A percentile compares a stretch with the other conserved stretches of the same genome.
Conservation (phyloP, 352 stramenopile genomes). For the Phytophthora megakarya region DNA sequence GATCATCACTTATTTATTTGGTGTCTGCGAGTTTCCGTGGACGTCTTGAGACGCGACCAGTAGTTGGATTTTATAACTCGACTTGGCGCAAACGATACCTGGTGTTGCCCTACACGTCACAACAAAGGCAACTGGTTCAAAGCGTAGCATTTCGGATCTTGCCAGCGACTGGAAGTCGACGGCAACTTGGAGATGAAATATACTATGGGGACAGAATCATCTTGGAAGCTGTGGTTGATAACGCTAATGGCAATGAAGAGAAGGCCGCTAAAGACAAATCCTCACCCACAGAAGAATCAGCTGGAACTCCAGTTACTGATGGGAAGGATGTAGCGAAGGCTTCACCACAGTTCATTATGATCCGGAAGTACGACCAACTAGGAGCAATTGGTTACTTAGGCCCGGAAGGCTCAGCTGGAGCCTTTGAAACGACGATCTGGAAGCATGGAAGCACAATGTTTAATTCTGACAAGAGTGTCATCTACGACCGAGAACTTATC, state of each 20-base stretch:
- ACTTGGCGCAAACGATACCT: conserved; percentile 86
- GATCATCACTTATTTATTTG: conserved; percentile 70
- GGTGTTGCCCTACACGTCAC: conserved; percentile 72
- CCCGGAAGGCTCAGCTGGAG: conserved; percentile 70
- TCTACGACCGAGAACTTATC: conserved; percentile 80
- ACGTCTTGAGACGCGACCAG: conserved; percentile 71
- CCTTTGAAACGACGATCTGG: conserved; percentile 86
- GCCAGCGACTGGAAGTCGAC: conserved; percentile 56
- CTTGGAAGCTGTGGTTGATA: conserved; percentile 55
- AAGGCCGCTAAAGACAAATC: conserved; percentile 22
- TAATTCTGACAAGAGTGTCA: conserved; percentile 78
- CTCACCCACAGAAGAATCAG: conserved; percentile 22
- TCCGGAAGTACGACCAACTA: conserved; percentile 84
- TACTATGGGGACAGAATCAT: conserved; percentile 83
- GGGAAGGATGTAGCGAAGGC: conserved; percentile 11
- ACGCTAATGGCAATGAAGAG: conserved; percentile 19
- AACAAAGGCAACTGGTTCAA: conserved; percentile 71
- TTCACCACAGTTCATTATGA: conserved; percentile 36
- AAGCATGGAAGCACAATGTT: conserved; percentile 83
- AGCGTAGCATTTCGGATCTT: conserved; percentile 79
- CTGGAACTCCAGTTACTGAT: conserved; percentile 7
- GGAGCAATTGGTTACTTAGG: conserved; percentile 80
- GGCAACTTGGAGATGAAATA: conserved; percentile 64
- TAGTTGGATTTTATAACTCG: conserved; percentile 81
- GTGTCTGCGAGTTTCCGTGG: conserved; percentile 77